Conservation (phyloP, 2,329 filamentous ascomycete genomes). For the Penicillium sp. region DNA sequence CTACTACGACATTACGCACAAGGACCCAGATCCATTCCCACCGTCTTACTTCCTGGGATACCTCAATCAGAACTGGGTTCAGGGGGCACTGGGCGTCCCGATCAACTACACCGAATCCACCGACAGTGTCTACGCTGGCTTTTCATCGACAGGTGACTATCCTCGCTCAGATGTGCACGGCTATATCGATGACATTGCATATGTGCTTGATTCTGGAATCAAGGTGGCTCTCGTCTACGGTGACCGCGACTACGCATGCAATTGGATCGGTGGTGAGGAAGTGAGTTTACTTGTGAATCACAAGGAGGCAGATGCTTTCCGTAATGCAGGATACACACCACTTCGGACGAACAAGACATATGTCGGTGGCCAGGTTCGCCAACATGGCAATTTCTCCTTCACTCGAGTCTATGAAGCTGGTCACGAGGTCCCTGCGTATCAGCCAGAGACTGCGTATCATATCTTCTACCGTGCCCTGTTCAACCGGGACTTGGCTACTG, state of each 20-base stretch:
- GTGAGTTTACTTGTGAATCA: slow-evolving; percentile 52
- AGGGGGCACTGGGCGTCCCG: slow-evolving; percentile 58
- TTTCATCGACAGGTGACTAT: slow-evolving; percentile 50
- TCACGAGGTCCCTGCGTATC: slow-evolving; percentile 53
- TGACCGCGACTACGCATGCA: slow-evolving; percentile 57
- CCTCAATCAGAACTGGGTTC: slow-evolving; percentile 57
- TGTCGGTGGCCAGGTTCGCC: slow-evolving; percentile 48
- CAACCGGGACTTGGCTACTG: slow-evolving; percentile 56
- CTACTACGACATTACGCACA: slow-evolving; percentile 58
- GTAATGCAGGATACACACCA: slow-evolving; percentile 50
- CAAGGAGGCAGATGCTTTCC: slow-evolving; percentile 45
- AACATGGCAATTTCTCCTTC: slow-evolving; percentile 51
- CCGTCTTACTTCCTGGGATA: slow-evolving; percentile 54
- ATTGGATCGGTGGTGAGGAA: slow-evolving; percentile 58
- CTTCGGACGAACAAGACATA: slow-evolving; percentile 42
- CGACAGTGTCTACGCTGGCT: slow-evolving; percentile 46
- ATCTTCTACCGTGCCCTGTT: slow-evolving; percentile 55
- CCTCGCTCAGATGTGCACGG: slow-evolving; percentile 45
- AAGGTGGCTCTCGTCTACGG: slow-evolving; percentile 59
- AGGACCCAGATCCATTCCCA: slow-evolving; percentile 53
- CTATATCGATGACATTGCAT: slow-evolving; percentile 37
- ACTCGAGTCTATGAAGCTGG: slow-evolving; percentile 49
- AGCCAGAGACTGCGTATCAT: slow-evolving; percentile 54
- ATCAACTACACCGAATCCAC: slow-evolving; percentile 56
- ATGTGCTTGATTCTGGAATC: slow-evolving; percentile 56